A percentile compares a stretch with the other conserved stretches of the same genome.
phyloP scores from a whole-genome alignment of 1,284 basidiomycete species.

The Erythrobasidium hasegawianum region DNA sequence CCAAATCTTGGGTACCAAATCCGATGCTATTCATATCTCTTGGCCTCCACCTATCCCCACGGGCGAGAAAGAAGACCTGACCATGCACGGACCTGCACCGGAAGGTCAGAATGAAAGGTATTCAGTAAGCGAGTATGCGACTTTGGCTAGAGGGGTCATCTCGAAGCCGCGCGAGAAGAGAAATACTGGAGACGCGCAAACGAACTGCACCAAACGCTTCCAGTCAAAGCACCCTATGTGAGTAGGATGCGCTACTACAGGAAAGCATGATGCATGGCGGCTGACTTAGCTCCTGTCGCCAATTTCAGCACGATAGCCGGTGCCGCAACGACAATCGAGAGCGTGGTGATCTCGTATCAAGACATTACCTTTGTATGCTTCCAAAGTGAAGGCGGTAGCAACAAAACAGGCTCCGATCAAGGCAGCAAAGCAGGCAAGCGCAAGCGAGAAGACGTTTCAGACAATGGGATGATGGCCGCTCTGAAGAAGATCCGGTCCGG shows the following conservation, averaged over 20 bases:
- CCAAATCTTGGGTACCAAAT: conserved; percentile 65
- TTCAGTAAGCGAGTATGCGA: conserved; percentile 73
- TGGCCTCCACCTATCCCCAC: conserved; percentile 65
- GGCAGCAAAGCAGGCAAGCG: not conserved
- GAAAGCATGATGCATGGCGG: not conserved
- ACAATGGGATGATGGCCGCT: conserved; percentile 4
- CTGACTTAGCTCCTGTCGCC: not conserved
- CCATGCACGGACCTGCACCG: conserved; percentile 34
- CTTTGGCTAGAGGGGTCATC: conserved; percentile 72
- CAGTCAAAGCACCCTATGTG: conserved; percentile 66
- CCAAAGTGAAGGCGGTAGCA: conserved; percentile 41
- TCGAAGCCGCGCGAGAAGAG: conserved; percentile 56
- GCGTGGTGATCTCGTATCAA: conserved; percentile 43
- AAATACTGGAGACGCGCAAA: conserved; percentile 57
- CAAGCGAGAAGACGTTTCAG: conserved; percentile 3
- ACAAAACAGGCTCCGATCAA: conserved; percentile 26
- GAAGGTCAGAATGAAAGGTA: conserved; percentile 58
- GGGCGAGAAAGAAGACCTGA: conserved; percentile 11
- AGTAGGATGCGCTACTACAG: conserved; percentile 6
- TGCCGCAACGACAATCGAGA: conserved; percentile 41
- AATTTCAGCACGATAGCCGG: conserved; percentile 37
- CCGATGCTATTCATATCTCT: conserved; percentile 64
- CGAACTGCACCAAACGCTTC: conserved; percentile 88
- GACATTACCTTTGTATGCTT: conserved; percentile 44
- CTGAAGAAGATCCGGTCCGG: no score